Evolutionary conservation across 176 grass and related monocot genomes (phyloP), one percentile per base, ranked within the genome.

Genomic region (Carex scoparia): DNA sequence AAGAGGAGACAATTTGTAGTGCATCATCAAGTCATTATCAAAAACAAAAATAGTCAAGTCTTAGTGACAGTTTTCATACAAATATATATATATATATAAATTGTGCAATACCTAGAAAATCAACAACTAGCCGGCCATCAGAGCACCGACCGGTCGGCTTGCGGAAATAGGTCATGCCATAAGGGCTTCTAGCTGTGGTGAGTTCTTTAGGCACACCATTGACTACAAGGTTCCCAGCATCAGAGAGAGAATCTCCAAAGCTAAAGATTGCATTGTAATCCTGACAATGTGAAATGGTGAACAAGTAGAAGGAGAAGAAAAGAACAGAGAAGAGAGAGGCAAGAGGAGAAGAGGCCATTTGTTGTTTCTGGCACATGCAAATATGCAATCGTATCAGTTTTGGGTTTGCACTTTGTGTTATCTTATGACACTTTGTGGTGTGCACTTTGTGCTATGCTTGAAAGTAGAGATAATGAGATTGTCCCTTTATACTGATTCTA

Each of bases 201-300:
- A 97, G 91, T 66, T 81, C n/a, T 0, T 65, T 37, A 16, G 86
- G 84, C 18, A 72, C 84, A 65, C 91, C 91, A 83, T 90, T 86
- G 30, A 86, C 88, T 11, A 92, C 76, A 40, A 94, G 94, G 82
- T 97, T 97, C 11, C 94, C 94, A 5, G 88, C 86, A 83, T 97
- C 94, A 46, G 94, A 90, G 8, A 94, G 91, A 64, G 91, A 97
- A 80, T 97, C 94, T 67, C 94, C 94, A 30, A 97, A 97, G 86
- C 91, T 97, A 84, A 97, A 97, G 14, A 97, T 86, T 23, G 94
- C 94, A 19, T 86, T 15, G 86, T 97, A 97, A 58, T 28, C 88
- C 30, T 92, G 81, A 16, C 62, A 32, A 68, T 82, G 46, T 35
- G 79, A 77, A 71, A 68, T 15, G 84, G 44, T 16, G 82, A 73